phyloP scores from a whole-genome alignment of 1,284 basidiomycete species.

The Schizophyllum commune region DNA sequence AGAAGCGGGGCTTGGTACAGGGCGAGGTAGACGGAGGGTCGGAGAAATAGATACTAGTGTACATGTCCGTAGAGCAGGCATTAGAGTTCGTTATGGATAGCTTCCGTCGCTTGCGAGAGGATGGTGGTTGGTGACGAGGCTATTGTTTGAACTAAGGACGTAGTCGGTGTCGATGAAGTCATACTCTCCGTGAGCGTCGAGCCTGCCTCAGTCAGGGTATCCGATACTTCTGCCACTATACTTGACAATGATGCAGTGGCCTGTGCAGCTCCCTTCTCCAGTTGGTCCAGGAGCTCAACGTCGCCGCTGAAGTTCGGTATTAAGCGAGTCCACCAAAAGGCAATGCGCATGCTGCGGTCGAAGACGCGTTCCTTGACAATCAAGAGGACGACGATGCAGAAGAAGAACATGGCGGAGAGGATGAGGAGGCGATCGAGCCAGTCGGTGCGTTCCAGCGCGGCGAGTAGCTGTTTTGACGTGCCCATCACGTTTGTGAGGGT shows the following conservation, averaged over 20 bases:
- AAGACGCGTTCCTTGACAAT: slow-evolving; percentile 82
- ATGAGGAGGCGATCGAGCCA: slow-evolving; percentile 88
- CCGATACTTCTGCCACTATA: too few species aligned
- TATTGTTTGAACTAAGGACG: too few species aligned
- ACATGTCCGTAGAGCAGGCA: too few species aligned
- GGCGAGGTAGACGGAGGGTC: not conserved
- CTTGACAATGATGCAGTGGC: too few species aligned
- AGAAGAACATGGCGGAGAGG: slow-evolving; percentile 70
- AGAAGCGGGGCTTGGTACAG: not conserved
- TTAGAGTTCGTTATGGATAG: too few species aligned
- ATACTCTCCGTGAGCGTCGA: too few species aligned
- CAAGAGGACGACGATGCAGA: slow-evolving; percentile 77
- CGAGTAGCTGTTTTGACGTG: slow-evolving; percentile 78
- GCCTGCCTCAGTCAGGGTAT: too few species aligned
- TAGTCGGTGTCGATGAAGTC: too few species aligned
- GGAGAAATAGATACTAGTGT: not conserved
- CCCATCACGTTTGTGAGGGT: slow-evolving; percentile 66
- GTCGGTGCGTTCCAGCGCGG: slow-evolving; percentile 81
- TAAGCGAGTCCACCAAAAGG: slow-evolving; percentile 76
- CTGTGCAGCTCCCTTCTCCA: slow-evolving; percentile 15
- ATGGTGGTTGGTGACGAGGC: too few species aligned
- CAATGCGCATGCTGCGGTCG: slow-evolving; percentile 61
- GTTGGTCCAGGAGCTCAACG: slow-evolving; percentile 16
- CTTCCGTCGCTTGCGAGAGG: too few species aligned
- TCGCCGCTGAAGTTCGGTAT: slow-evolving; percentile 41